These are phyloP conservation scores for Blastobotrys chiropterorum DNA, from an alignment of 805 yeast genomes.

Conservation along the genomic window DNA sequence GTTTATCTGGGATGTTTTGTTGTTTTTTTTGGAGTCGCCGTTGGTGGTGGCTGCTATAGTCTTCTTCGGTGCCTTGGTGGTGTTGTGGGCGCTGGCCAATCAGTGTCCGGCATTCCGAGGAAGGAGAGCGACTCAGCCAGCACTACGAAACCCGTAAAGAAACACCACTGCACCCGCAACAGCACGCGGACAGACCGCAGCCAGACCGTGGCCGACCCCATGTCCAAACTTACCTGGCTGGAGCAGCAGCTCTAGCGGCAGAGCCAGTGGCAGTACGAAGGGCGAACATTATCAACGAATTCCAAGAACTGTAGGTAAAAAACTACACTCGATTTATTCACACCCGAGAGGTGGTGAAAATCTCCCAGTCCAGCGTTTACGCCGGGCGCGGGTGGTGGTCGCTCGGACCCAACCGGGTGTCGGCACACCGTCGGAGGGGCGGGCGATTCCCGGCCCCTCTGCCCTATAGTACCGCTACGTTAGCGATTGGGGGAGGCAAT, in stretches of 20 bases:
- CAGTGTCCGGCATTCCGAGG: conserved; percentile 4
- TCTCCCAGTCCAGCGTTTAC: conserved; percentile 1
- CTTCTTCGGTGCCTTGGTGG: neutral
- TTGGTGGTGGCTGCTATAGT: neutral
- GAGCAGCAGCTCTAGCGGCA: conserved; percentile 20
- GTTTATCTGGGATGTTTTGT: no score
- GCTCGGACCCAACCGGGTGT: neutral
- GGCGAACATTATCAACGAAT: conserved; percentile 20
- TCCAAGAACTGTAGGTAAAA: neutral
- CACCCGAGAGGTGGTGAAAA: conserved; percentile 4
- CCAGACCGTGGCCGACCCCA: no score
- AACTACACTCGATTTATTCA: neutral
- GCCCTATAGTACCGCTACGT: no score
- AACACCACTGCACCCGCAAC: conserved; percentile 2
- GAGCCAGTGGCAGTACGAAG: conserved; percentile 25
- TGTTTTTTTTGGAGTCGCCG: neutral
- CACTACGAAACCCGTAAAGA: no score
- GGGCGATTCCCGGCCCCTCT: no score
- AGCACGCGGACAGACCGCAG: no score
- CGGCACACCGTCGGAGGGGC: no score
- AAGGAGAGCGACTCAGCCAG: neutral
- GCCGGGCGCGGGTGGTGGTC: conserved; percentile 3
- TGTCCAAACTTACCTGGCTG: conserved; percentile 21
- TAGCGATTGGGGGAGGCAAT: neutral
- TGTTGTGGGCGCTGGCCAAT: neutral